Evolutionary conservation across 306 rosid genomes (phyloP), one percentile per base, ranked within the genome.

Genomic region (Vachellia pachyceras): DNA sequence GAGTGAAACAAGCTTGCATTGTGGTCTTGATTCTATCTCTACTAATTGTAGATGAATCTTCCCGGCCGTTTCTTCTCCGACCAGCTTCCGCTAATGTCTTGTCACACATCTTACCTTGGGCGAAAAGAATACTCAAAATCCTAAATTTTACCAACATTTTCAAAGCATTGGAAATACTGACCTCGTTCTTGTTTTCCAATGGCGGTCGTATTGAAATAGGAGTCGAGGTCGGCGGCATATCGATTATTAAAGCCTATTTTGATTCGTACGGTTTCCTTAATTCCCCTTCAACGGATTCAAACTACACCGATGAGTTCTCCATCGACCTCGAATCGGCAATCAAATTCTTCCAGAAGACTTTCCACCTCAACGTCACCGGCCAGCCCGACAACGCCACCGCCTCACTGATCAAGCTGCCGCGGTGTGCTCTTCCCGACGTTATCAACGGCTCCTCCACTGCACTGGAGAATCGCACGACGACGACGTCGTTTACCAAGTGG

Each of bases 321-420:
- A 7, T 10, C 29, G 25, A 39, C 0, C 72, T 67, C 10, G 46
- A 37, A 66, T 37, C 37, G 11, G 77, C 77, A 5, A 33, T 49
- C 45, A 5, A 72, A 35, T 15, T 3, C 8, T 72, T 33, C 15
- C 77, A 72, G 33, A 72, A 10, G 13, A 72, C 20, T 9, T 72
- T 33, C 77, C 40, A 33, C 20, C 63, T 72, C 33, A 50, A 29
- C 7, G 77, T 8, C 14, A 72, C 45, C 17, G 77, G 77, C 46
- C 45, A 17, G 45, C 77, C 39, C 20, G 66, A 73, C 35, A 7
- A 17, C 65, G 3, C 41, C 10, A 73, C 66, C 25, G 29, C n/a
- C 7, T n/a, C 12, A 29, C 49, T n/a, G 5, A 52, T 73, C 45
- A 18, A 3, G 35, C 47, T 6, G 3, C 77, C 66, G 7, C 47